A percentile compares a stretch with the other conserved stretches of the same genome.
Evolutionary conservation across 306 rosid species (phyloP).

Genomic region (Notholithocarpus densiflorus): DNA sequence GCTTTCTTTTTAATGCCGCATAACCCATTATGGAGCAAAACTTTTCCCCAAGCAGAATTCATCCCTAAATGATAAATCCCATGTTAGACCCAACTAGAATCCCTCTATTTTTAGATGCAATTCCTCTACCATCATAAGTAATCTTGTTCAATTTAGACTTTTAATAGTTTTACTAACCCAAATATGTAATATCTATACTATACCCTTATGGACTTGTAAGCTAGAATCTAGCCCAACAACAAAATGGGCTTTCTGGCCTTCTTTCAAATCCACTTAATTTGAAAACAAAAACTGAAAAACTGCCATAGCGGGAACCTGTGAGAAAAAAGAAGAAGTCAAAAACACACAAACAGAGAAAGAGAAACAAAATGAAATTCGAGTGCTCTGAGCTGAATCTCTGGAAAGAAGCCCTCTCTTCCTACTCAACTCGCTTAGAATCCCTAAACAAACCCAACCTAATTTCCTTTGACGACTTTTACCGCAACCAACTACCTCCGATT

Average conservation of each 20-base stretch:
- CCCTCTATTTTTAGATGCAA: too few species aligned
- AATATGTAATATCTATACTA: too few species aligned
- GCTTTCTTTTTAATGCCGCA: too few species aligned
- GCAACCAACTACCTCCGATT: conserved; percentile 58
- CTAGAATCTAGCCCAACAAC: background rate
- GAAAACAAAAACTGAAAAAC: background rate
- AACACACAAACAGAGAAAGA: background rate
- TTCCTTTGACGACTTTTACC: conserved; percentile 63
- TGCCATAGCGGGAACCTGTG: background rate
- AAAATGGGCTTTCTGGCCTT: background rate
- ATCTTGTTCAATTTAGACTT: too few species aligned
- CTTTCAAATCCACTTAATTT: background rate
- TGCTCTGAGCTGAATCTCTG: conserved; percentile 43
- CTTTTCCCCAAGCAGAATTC: too few species aligned
- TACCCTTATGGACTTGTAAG: background rate
- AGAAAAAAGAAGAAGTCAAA: background rate
- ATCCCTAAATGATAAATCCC: too few species aligned
- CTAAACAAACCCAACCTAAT: conserved; percentile 55
- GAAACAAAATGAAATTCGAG: conserved; percentile 47
- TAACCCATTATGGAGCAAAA: too few species aligned
- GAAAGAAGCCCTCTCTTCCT: conserved; percentile 57
- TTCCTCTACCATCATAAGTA: too few species aligned
- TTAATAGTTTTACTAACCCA: too few species aligned
- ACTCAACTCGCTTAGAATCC: conserved; percentile 45
- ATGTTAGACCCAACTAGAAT: too few species aligned